These are phyloP conservation scores for Suillus lakei DNA, from an alignment of 768 basidiomycete genomes.

Conservation along the genomic window DNA sequence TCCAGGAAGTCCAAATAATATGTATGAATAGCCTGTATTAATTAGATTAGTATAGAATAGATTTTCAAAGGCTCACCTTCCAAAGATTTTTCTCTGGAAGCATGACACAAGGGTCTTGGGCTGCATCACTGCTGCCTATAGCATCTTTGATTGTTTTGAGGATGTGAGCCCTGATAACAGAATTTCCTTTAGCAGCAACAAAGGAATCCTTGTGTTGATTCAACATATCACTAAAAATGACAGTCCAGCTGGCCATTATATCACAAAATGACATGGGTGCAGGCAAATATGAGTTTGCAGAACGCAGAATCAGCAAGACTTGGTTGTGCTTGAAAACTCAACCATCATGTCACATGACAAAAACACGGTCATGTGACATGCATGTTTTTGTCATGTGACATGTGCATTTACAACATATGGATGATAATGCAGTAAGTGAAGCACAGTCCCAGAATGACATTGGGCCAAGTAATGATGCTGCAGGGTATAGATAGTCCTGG, in stretches of 20 bases:
- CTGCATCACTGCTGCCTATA: background rate
- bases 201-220: background rate
- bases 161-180: background rate
- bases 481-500: too few relatives aligned
- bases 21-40: background rate
- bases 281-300: background rate
- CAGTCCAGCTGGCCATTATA: background rate
- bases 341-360: too few relatives aligned
- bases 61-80: background rate
- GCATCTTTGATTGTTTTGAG: background rate
- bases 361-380: background rate
- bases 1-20: slow-evolving; percentile 1
- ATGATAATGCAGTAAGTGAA: too few relatives aligned
- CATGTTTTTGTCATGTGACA: too few relatives aligned
- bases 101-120: background rate
- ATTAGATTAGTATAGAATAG: background rate
- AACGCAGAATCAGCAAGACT: too few relatives aligned
- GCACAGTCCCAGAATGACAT: too few relatives aligned
- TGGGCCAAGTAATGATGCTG: too few relatives aligned
- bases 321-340: too few relatives aligned
- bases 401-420: too few relatives aligned
- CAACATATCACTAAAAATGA: background rate
- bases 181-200: background rate
- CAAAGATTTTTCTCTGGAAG: background rate
- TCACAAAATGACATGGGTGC: background rate